phyloP scores from a whole-genome alignment of 2,329 filamentous ascomycete species.

The Trichoderma sp. region DNA sequence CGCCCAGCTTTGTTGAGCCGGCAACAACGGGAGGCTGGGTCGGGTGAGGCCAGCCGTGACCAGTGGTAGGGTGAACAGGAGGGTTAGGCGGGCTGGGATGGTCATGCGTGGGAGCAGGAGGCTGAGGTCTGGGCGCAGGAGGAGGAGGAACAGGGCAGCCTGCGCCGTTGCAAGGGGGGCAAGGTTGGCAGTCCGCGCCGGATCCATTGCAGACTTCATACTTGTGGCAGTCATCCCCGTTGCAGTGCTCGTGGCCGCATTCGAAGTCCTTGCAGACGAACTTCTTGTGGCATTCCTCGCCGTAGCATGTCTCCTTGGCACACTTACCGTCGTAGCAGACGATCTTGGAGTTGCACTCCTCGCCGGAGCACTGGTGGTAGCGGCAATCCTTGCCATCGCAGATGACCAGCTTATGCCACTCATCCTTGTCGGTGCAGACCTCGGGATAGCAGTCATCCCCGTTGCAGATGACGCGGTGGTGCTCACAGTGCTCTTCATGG shows the following conservation, averaged over 20 bases:
- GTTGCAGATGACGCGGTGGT: conserved; percentile 35
- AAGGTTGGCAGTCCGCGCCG: conserved; percentile 28
- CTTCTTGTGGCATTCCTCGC: conserved; percentile 35
- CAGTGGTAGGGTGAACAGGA: background rate
- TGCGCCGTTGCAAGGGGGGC: conserved; percentile 24
- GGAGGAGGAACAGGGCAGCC: conserved; percentile 23
- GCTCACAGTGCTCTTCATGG: conserved; percentile 29
- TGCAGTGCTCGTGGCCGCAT: conserved; percentile 33
- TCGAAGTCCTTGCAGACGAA: conserved; percentile 33
- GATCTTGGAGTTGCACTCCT: conserved; percentile 33
- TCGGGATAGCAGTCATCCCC: conserved; percentile 31
- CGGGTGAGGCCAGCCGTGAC: background rate
- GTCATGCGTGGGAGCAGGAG: conserved; percentile 3
- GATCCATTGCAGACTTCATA: conserved; percentile 29
- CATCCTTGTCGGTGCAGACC: conserved; percentile 25
- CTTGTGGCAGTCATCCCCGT: conserved; percentile 32
- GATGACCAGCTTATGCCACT: conserved; percentile 32
- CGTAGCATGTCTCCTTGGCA: conserved; percentile 29
- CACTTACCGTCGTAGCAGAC: conserved; percentile 36
- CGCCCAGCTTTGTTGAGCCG: conserved; percentile 29
- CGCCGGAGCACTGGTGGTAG: conserved; percentile 27
- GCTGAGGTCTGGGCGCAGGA: conserved; percentile 18
- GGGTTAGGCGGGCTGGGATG: background rate
- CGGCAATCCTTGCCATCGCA: conserved; percentile 32
- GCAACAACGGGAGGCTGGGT: conserved; percentile 25